Percentiles rank a stretch among this genome's conserved stretches.
Conservation (phyloP, 306 rosid species). For the Inga leiocalycina region DNA sequence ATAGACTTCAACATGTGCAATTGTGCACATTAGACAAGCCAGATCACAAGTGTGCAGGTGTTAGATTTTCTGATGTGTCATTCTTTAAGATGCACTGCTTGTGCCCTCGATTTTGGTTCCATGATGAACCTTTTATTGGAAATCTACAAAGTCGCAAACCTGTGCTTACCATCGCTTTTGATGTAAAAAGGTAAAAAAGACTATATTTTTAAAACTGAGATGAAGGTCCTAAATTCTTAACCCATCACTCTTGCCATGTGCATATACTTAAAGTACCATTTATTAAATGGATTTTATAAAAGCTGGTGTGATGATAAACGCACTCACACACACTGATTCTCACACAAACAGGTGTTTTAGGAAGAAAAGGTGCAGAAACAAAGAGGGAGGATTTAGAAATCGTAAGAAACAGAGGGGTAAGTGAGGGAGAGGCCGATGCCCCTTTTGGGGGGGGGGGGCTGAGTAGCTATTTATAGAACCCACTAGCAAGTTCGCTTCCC, state of each 20-base stretch:
- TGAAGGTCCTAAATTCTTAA: constrained; percentile 13
- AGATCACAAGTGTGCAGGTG: background rate
- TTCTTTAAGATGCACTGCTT: constrained; percentile 8
- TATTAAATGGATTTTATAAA: constrained; percentile 5
- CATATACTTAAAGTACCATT: constrained; percentile 8
- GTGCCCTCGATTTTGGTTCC: constrained; percentile 3
- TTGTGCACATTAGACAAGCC: background rate
- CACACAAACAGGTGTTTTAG: too few relatives aligned
- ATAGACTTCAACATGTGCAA: background rate
- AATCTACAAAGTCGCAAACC: too few relatives aligned
- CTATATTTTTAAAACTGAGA: background rate
- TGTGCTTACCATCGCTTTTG: background rate
- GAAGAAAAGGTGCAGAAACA: too few relatives aligned
- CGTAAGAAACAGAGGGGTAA: too few relatives aligned
- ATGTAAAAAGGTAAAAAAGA: background rate
- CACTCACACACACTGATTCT: too few relatives aligned
- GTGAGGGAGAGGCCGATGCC: too few relatives aligned
- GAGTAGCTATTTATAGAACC: too few relatives aligned
- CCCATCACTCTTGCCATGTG: background rate
- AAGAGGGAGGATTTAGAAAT: too few relatives aligned
- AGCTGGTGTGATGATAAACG: background rate
- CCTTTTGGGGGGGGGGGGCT: too few relatives aligned
- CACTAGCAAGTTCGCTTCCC: too few relatives aligned
- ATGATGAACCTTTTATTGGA: too few relatives aligned
- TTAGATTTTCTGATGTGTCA: background rate